Evolutionary conservation across 1,284 basidiomycete genomes (phyloP).

Genomic region (Pisolithus thermaeus): DNA sequence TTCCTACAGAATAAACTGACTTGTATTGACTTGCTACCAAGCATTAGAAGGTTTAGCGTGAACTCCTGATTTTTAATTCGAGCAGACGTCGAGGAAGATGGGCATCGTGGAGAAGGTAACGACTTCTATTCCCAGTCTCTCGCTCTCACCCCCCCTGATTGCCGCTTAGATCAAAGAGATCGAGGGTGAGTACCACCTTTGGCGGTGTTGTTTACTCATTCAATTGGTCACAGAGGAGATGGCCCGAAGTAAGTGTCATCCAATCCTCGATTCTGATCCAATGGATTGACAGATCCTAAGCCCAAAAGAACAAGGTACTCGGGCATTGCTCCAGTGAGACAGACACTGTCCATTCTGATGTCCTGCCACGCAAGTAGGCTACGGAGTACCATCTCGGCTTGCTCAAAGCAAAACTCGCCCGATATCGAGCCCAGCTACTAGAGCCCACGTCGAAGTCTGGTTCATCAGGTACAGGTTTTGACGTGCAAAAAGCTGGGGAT

Average conservation of each 20-base stretch:
- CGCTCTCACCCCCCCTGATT: not conserved
- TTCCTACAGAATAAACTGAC: too few relatives aligned
- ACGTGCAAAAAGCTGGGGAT: conserved; percentile 93
- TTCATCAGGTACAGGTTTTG: conserved; percentile 82
- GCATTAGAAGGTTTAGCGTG: too few relatives aligned
- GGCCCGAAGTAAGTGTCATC: conserved; percentile 71
- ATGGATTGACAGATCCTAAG: conserved; percentile 33
- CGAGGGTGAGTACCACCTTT: conserved; percentile 54
- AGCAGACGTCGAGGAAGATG: conserved; percentile 43
- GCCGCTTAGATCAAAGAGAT: conserved; percentile 79
- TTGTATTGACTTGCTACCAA: not conserved
- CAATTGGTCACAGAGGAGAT: conserved; percentile 70
- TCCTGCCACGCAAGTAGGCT: conserved; percentile 49
- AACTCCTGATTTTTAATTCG: not conserved
- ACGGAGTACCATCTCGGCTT: conserved; percentile 89
- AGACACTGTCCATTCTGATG: conserved; percentile 8
- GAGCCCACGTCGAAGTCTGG: conserved; percentile 82
- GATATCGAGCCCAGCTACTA: conserved; percentile 85
- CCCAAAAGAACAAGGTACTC: conserved; percentile 84
- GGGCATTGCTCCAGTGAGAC: not conserved
- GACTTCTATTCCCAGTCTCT: not conserved
- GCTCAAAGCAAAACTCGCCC: conserved; percentile 87
- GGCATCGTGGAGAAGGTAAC: conserved; percentile 84
- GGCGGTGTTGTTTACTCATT: not conserved
- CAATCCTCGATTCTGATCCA: conserved; percentile 2